Conservation (phyloP, 345 rosid genomes). For the Salix caprea region DNA sequence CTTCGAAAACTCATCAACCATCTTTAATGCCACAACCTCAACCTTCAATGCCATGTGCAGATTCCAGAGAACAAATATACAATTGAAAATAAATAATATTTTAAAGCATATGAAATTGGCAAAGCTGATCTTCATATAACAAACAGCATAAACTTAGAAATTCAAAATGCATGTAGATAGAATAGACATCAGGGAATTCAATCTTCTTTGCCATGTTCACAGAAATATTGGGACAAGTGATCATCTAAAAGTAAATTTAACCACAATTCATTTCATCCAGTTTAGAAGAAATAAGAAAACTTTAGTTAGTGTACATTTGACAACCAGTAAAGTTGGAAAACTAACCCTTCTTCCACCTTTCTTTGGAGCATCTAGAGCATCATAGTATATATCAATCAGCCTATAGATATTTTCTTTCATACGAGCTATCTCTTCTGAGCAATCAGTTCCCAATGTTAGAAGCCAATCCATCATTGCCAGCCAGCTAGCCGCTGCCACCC, state of each 20-base stretch:
- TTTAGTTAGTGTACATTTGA: neutral
- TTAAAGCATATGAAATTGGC: too few relatives aligned
- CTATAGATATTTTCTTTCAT: constrained; percentile 36
- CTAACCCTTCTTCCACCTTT: constrained; percentile 43
- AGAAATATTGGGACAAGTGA: too few relatives aligned
- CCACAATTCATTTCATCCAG: neutral
- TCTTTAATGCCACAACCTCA: neutral
- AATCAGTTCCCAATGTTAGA: constrained; percentile 39
- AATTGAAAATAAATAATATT: too few relatives aligned
- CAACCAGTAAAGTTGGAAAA: neutral
- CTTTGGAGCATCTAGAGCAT: constrained; percentile 76
- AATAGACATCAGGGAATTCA: neutral
- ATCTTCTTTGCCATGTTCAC: neutral
- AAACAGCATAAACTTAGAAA: neutral
- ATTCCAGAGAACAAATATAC: too few relatives aligned
- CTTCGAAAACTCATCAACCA: neutral
- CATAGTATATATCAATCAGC: constrained; percentile 59
- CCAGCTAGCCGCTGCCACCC: constrained; percentile 73
- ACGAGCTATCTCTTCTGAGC: constrained; percentile 28
- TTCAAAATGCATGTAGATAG: neutral
- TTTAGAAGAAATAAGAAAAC: neutral
- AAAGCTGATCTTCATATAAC: too few relatives aligned
- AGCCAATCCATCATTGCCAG: constrained; percentile 63
- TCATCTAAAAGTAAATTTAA: neutral
- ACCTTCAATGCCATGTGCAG: too few relatives aligned